Conservation (phyloP, 2,329 filamentous ascomycete species). For the Aureobasidium vineae region DNA sequence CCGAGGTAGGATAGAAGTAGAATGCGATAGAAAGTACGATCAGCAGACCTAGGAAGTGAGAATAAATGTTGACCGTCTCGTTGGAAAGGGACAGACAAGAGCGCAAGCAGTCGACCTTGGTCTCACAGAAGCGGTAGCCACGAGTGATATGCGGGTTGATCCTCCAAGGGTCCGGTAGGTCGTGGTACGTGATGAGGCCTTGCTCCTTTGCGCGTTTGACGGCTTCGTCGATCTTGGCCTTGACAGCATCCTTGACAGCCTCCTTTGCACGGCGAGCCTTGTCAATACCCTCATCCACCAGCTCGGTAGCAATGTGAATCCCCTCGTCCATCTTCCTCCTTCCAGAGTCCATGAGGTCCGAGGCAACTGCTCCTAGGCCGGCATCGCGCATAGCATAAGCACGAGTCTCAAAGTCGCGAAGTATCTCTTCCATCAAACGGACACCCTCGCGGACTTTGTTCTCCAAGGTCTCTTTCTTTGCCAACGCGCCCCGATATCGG, state of each 20-base stretch:
- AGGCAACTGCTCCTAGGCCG: constrained; percentile 70
- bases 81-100: constrained; percentile 81
- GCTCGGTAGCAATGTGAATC: constrained; percentile 68
- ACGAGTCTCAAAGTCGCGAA: constrained; percentile 79
- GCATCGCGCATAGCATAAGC: constrained; percentile 77
- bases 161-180: constrained; percentile 87
- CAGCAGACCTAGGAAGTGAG: constrained; percentile 84
- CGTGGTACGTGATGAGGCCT: constrained; percentile 82
- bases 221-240: constrained; percentile 70
- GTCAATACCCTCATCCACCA: constrained; percentile 77
- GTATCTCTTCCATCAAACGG: constrained; percentile 77
- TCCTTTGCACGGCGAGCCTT: constrained; percentile 68
- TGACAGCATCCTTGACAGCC: constrained; percentile 39
- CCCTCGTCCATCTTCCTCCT: constrained; percentile 78
- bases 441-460: constrained; percentile 90
- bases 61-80: constrained; percentile 98
- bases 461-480: constrained; percentile 79
- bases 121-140: constrained; percentile 92
- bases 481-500: constrained; percentile 81
- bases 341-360: constrained; percentile 72
- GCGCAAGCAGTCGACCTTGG: constrained; percentile 81
- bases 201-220: constrained; percentile 78
- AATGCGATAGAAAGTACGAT: constrained; percentile 86
- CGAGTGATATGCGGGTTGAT: constrained; percentile 90
- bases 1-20: constrained; percentile 88